phyloP scores from a whole-genome alignment of 805 yeast species.

The Saccharomycopsis malanga region DNA sequence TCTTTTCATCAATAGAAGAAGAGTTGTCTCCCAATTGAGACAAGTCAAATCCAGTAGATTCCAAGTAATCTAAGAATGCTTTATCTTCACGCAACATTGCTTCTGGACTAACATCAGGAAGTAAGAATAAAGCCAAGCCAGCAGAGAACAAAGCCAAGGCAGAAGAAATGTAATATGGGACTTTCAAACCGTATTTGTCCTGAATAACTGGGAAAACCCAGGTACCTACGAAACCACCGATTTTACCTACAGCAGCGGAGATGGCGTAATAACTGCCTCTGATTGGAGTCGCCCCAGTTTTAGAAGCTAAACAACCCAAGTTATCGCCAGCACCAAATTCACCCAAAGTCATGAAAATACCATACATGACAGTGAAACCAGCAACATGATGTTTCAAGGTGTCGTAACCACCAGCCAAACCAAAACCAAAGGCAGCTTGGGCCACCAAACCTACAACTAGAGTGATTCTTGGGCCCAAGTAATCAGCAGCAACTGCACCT shows the following conservation, averaged over 20 bases:
- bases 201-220: slow-evolving; percentile 80
- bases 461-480: slow-evolving; percentile 81
- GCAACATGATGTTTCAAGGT: slow-evolving; percentile 55
- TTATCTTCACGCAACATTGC: slow-evolving; percentile 74
- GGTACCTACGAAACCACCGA: slow-evolving; percentile 90
- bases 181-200: slow-evolving; percentile 49
- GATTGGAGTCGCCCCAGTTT: slow-evolving; percentile 77
- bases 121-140: slow-evolving; percentile 29
- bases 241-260: slow-evolving; percentile 87
- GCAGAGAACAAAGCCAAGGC: slow-evolving; percentile 36
- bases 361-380: slow-evolving; percentile 78
- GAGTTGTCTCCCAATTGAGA: slow-evolving; percentile 40
- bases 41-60: slow-evolving; percentile 62
- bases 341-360: slow-evolving; percentile 79
- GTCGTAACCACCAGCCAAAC: slow-evolving; percentile 69
- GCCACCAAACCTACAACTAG: slow-evolving; percentile 56
- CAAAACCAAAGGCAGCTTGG: slow-evolving; percentile 76
- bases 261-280: slow-evolving; percentile 89
- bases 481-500: slow-evolving; percentile 81
- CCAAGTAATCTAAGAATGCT: slow-evolving; percentile 60
- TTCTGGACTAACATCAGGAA: slow-evolving; percentile 67
- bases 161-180: slow-evolving; percentile 76
- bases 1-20: slow-evolving; percentile 2
- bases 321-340: slow-evolving; percentile 95
- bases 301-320: slow-evolving; percentile 81